Evolutionary conservation across 768 basidiomycete species (phyloP), one percentile per base, ranked within the genome.

Genomic region (Gloeopeniophorella convolvens): DNA sequence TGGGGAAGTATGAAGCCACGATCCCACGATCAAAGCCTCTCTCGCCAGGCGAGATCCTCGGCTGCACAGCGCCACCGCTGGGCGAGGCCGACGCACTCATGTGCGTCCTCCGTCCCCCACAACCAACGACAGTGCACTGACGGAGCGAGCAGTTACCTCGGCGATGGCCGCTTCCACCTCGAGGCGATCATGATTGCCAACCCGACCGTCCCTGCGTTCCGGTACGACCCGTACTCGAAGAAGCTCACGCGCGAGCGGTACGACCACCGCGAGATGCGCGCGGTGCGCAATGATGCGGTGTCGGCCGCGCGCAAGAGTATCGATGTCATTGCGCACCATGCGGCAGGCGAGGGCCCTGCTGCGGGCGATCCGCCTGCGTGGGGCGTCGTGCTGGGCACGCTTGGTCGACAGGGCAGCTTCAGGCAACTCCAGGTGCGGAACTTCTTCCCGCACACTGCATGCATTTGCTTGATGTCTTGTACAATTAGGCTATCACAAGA

Each of bases 171-270:
- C 9, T 99, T 99, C 72, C 96, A 98, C 64, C 77, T 98, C 15
- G 96, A 99, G 67, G 89, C 91, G 12, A 93, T 97, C 65, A 99
- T 99, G 96, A 96, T 99, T 51, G 92, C 93, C n/a, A 99, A 99
- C 65, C 96, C 96, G 0, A 67, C 77, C 26, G 76, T 98, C 15
- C 93, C 96, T 10, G 94, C 96, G 0, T 99, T 96, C 70, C 82
- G 96, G 18, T 99, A 98, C 67, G 96, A 98, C 63, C 96, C 96
- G 3, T 99, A 98, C 66, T 90, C 92, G 18, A 99, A 99, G 67
- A 96, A 93, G 63, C 75, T 99, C 43, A 97, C 96, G 1, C 72
- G 91, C 50, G 96, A 99, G 63, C 76, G 82, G 3, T 99, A 98
- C 58, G 78, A 91, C 59, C 92, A 98, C 61, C 65, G 70, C 8